Conservation (phyloP, 306 rosid species). For the Vigna hirtella region DNA sequence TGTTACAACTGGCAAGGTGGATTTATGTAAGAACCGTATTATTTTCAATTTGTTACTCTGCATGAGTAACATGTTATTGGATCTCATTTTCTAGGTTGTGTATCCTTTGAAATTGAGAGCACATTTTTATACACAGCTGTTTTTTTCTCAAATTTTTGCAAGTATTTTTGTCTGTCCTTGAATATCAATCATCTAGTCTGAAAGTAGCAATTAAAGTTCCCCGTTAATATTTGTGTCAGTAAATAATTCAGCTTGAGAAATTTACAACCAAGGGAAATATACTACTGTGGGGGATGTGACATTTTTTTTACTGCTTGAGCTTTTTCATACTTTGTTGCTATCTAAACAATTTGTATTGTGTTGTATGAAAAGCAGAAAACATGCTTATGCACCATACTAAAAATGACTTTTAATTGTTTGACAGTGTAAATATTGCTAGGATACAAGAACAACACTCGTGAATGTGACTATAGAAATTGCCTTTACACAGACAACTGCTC, state of each 20-base stretch:
- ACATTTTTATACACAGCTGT: background rate
- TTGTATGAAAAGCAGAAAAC: background rate
- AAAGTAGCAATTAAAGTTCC: background rate
- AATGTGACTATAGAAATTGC: conserved; percentile 40
- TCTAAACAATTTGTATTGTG: background rate
- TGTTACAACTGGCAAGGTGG: background rate
- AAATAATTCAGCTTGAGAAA: background rate
- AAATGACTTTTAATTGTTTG: background rate
- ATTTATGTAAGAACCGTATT: conserved; percentile 21
- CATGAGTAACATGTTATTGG: conserved; percentile 4
- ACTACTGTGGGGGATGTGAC: background rate
- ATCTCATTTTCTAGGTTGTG: background rate
- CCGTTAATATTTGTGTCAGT: background rate
- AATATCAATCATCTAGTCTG: background rate
- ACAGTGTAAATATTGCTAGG: conserved; percentile 48
- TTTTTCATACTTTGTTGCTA: conserved; percentile 4
- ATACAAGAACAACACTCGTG: conserved; percentile 89
- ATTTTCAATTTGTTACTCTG: background rate
- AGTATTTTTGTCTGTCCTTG: too few species aligned
- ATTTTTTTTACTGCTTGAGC: background rate
- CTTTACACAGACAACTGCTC: conserved; percentile 42
- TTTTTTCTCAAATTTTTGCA: too few species aligned
- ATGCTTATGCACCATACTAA: background rate
- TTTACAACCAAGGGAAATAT: background rate
- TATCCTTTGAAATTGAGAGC: background rate